Conservation (phyloP, 768 basidiomycete species). For the Suillus ampliporus region DNA sequence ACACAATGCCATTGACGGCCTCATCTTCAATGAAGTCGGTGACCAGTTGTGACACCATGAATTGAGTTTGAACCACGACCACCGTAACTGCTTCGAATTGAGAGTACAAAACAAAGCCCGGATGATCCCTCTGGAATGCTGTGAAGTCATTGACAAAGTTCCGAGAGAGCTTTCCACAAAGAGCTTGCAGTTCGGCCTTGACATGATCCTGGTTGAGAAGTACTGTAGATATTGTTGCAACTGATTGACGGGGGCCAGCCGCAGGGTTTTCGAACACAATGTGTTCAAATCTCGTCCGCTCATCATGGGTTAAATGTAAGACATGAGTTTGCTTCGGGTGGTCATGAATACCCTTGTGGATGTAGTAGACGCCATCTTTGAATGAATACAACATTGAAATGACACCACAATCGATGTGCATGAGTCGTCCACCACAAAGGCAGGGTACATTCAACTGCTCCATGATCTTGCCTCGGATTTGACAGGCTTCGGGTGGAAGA, state of each 20-base stretch:
- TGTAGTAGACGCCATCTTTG: background rate
- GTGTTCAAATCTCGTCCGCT: background rate
- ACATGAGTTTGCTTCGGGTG: conserved; percentile 3
- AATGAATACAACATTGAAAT: conserved; percentile 4
- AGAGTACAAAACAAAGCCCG: too few relatives aligned
- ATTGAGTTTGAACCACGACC: conserved; percentile 32
- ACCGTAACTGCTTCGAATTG: conserved; percentile 21
- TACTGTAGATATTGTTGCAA: background rate
- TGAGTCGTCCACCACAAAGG: conserved; percentile 25
- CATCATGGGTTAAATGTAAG: background rate
- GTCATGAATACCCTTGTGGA: background rate
- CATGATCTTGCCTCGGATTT: too few relatives aligned
- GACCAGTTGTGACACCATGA: conserved; percentile 37
- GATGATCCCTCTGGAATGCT: too few relatives aligned
- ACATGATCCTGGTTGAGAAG: conserved; percentile 2
- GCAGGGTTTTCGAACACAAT: conserved; percentile 2
- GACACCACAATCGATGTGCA: conserved; percentile 1
- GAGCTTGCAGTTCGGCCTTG: conserved; percentile 3
- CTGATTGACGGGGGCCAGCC: background rate
- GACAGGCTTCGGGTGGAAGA: too few relatives aligned
- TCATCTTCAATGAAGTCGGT: conserved; percentile 20
- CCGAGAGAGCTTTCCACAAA: too few relatives aligned
- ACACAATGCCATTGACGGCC: conserved; percentile 40
- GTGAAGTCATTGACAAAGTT: too few relatives aligned
- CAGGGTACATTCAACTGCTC: too few relatives aligned